Base-by-base conservation (phyloP, 371 early-diverging fungal genomes). In the Mucor indicus region DNA sequence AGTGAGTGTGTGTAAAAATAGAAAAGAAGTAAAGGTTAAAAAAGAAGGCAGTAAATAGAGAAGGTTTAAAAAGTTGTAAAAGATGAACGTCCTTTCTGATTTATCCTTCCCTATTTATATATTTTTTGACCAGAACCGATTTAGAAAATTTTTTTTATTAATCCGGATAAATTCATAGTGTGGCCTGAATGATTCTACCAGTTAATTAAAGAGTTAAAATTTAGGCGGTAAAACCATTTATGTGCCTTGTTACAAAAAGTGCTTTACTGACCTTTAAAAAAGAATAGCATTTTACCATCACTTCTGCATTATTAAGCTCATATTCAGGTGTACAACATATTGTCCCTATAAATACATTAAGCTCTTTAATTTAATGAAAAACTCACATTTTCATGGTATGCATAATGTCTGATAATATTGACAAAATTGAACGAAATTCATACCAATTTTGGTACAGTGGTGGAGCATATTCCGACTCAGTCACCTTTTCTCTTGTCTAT, bases 151-250 rank as follows among this genome's bases (percentile, higher is more conserved):
- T 38, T 20, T 22, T 39, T 33, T 21, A n/a, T 33, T 25, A 39
- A 23, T 27, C 21, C 57, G 57, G 57, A 25, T 46, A 51, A 56
- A 57, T 36, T 12, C 29, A 32, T 27, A 2, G n/a, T n/a, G 16
- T 21, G 47, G 57, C 57, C 48, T 57, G 57, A 57, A 51, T 13
- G 36, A 52, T 57, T 57, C 43, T 52, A 29, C 57, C 57, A 47
- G 16, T 0, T 0, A 0, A 0, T 41, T 50, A 48, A 27, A 17
- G 1, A 17, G 15, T 8, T 17, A 3, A 24, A 24, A 6, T 32
- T 17, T 37, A 24, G 29, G 49, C 59, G 59, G 59, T 53, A 53
- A 59, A 59, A 59, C 59, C 44, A 52, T 59, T 48, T 20, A n/a
- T n/a, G n/a, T n/a, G n/a, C n/a, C 12, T 47, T 12, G 22, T 25